These are phyloP conservation scores for Tubosaeta sp. DNA, from an alignment of 768 basidiomycete genomes.

Conservation along the genomic window DNA sequence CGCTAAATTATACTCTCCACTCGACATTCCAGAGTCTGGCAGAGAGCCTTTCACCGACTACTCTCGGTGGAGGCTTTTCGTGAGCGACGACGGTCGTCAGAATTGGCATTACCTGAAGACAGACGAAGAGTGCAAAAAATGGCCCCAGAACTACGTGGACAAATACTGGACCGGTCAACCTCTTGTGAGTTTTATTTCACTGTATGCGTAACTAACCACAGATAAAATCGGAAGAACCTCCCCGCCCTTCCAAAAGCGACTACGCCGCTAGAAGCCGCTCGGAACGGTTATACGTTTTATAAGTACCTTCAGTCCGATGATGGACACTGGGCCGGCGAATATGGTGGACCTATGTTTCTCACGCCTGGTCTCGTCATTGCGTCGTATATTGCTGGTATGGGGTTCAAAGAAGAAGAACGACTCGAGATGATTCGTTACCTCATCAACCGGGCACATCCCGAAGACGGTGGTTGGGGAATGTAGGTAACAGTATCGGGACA, in stretches of 20 bases:
- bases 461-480: conserved; percentile 98
- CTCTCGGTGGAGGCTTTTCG: conserved; percentile 71
- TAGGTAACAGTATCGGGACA: conserved; percentile 37
- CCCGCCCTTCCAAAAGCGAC: conserved; percentile 60
- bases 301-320: conserved; percentile 85
- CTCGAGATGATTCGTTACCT: conserved; percentile 91
- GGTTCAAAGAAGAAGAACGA: conserved; percentile 74
- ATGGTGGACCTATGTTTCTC: conserved; percentile 90
- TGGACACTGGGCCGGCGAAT: conserved; percentile 94
- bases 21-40: conserved; percentile 48
- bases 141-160: conserved; percentile 79
- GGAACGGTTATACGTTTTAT: conserved; percentile 87
- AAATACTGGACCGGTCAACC: conserved; percentile 88
- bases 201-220: neutral
- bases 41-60: conserved; percentile 73
- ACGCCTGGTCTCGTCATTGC: conserved; percentile 90
- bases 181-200: conserved; percentile 45
- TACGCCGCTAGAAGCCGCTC: conserved; percentile 71
- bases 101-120: conserved; percentile 79
- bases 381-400: conserved; percentile 81
- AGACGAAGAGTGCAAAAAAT: conserved; percentile 53
- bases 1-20: conserved; percentile 38
- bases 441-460: conserved; percentile 70
- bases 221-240: conserved; percentile 42
- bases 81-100: conserved; percentile 75